Evolutionary conservation across 768 basidiomycete genomes (phyloP).

Genomic region (Agrocybe chaxingu): DNA sequence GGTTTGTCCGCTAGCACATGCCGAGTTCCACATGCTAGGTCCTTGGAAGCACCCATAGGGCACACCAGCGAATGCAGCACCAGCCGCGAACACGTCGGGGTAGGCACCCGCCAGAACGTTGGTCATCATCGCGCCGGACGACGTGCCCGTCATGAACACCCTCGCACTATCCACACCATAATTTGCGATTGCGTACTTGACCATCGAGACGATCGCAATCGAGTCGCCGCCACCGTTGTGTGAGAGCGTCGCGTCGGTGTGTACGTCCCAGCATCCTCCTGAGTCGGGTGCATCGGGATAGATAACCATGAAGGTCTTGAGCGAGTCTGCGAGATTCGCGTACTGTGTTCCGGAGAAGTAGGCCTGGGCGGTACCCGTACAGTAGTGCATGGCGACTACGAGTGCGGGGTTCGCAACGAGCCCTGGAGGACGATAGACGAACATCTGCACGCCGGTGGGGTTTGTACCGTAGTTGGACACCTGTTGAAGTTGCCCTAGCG

Average conservation of each 20-base stretch:
- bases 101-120: conserved; percentile 53
- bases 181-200: conserved; percentile 44
- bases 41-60: conserved; percentile 54
- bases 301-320: conserved; percentile 47
- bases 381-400: conserved; percentile 53
- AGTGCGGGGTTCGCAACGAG: conserved; percentile 36
- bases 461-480: conserved; percentile 43
- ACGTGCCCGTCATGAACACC: conserved; percentile 52
- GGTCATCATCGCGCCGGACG: conserved; percentile 61
- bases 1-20: conserved; percentile 42
- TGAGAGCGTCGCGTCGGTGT: conserved; percentile 42
- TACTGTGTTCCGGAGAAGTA: conserved; percentile 48
- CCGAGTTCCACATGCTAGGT: conserved; percentile 39
- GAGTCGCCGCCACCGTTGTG: conserved; percentile 58
- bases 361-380: conserved; percentile 46
- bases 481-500: no score
- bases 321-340: conserved; percentile 45
- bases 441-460: conserved; percentile 49
- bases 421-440: conserved; percentile 37
- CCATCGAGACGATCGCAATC: conserved; percentile 42
- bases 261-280: conserved; percentile 54
- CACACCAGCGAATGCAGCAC: conserved; percentile 48
- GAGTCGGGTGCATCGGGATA: conserved; percentile 39
- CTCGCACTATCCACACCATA: conserved; percentile 41
- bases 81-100: conserved; percentile 51